phyloP scores from a whole-genome alignment of 176 grass and related monocot species.

The Coix lacrymajobi region DNA sequence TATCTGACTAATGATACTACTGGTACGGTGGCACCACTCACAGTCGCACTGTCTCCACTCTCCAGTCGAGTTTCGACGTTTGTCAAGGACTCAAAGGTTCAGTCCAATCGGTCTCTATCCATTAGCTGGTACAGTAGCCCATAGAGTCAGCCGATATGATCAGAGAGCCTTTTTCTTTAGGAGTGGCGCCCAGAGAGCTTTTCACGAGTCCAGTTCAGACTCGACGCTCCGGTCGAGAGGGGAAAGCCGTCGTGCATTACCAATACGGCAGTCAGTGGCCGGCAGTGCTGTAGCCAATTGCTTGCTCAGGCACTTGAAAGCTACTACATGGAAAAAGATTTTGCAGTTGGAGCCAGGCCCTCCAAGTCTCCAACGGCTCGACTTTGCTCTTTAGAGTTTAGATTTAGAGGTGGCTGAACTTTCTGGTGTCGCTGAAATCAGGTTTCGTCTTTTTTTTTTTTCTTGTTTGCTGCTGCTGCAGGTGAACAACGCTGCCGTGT shows the following conservation, averaged over 20 bases:
- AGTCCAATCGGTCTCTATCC: not conserved
- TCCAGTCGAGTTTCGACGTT: not conserved
- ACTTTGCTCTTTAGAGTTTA: not conserved
- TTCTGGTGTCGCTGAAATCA: not conserved
- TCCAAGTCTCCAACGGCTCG: constrained; percentile 21
- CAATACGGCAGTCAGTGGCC: not conserved
- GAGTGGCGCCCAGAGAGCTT: not conserved
- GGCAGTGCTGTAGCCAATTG: not conserved
- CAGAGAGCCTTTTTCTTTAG: not conserved
- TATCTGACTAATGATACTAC: not conserved
- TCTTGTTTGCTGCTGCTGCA: constrained; percentile 4
- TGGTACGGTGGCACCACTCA: not conserved
- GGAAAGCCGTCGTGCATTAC: not conserved
- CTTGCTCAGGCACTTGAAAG: not conserved
- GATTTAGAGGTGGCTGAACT: not conserved
- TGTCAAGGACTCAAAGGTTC: constrained; percentile 8
- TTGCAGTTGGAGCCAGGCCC: not conserved
- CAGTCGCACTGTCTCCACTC: too few relatives aligned
- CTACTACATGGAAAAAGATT: not conserved
- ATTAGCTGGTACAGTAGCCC: not conserved
- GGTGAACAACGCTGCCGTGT: constrained; percentile 93
- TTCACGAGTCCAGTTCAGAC: constrained; percentile 4
- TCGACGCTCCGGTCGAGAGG: not conserved
- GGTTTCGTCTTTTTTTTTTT: not conserved
- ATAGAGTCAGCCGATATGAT: not conserved